Percentiles rank a stretch among this genome's conserved stretches.
Evolutionary conservation across 2,329 filamentous ascomycete species (phyloP).

Genomic region (Aspergillus sp.): DNA sequence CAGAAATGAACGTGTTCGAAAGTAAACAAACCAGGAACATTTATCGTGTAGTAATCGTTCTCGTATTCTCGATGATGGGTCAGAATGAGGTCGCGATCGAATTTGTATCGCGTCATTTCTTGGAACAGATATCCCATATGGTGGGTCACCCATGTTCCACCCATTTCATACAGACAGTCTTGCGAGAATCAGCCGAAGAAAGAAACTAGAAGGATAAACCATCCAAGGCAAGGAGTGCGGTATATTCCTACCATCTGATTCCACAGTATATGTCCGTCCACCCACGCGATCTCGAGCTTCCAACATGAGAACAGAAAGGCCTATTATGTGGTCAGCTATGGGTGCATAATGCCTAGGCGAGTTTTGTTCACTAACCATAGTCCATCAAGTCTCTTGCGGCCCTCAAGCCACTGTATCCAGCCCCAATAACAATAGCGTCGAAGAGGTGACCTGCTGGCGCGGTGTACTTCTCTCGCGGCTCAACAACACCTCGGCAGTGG

Average conservation of each 20-base stretch:
- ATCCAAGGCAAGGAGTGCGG: no score
- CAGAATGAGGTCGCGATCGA: conserved; percentile 6
- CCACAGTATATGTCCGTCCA: conserved; percentile 30
- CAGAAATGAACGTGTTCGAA: no score
- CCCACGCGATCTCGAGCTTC: conserved; percentile 52
- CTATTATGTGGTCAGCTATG: neutral
- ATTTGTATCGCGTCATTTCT: conserved; percentile 6
- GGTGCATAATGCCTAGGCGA: neutral
- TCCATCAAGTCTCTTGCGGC: conserved; percentile 30
- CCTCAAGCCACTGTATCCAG: conserved; percentile 31
- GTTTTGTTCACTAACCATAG: neutral
- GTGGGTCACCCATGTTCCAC: conserved; percentile 8
- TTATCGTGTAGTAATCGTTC: conserved; percentile 14
- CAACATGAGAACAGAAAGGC: conserved; percentile 33
- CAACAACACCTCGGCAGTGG: conserved; percentile 4
- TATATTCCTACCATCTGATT: conserved; percentile 2
- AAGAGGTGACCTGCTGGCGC: conserved; percentile 6
- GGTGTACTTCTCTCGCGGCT: conserved; percentile 1
- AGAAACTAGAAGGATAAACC: neutral
- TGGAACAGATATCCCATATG: conserved; percentile 8
- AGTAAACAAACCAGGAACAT: conserved; percentile 2
- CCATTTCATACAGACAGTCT: conserved; percentile 6
- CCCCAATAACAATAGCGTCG: conserved; percentile 31
- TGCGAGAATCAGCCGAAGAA: neutral
- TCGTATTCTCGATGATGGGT: conserved; percentile 2